Conservation (phyloP, 1,139 yeast genomes). For the Nakaseomyces bracarensis region DNA sequence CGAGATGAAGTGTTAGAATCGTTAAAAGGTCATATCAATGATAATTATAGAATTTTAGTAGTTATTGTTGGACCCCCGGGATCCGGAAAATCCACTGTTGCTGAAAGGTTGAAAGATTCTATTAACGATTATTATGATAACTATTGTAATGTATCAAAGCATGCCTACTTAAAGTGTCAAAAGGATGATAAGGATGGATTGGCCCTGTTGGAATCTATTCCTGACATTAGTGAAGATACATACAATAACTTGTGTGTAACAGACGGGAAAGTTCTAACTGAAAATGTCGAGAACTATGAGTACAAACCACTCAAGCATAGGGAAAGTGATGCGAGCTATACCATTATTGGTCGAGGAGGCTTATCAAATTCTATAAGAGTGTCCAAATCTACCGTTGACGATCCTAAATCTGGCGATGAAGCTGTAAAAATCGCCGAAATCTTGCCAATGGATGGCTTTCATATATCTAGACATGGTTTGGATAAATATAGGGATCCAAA, state of each 20-base stretch:
- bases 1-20: conserved; percentile 16
- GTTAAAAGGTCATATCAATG: conserved; percentile 12
- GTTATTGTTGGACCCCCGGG: conserved; percentile 74
- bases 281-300: conserved; percentile 42
- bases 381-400: not conserved
- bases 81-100: conserved; percentile 70
- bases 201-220: conserved; percentile 15
- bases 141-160: conserved; percentile 8
- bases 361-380: conserved; percentile 22
- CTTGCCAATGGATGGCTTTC: conserved; percentile 79
- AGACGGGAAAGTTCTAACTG: conserved; percentile 35
- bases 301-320: conserved; percentile 26
- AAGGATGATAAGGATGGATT: not conserved
- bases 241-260: conserved; percentile 18
- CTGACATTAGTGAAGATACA: conserved; percentile 11
- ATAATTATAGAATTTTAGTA: conserved; percentile 43
- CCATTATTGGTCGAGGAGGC: conserved; percentile 34
- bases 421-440: conserved; percentile 32
- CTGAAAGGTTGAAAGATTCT: conserved; percentile 38
- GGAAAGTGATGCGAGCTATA: not conserved
- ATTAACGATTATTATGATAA: conserved; percentile 31
- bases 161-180: not conserved
- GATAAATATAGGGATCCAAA: conserved; percentile 44
- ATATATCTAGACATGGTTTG: conserved; percentile 52
- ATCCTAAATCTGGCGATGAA: not conserved